Percentiles rank a stretch among this genome's conserved stretches.
Conservation (phyloP, 2,329 filamentous ascomycete genomes). For the Aspergillus flavus region DNA sequence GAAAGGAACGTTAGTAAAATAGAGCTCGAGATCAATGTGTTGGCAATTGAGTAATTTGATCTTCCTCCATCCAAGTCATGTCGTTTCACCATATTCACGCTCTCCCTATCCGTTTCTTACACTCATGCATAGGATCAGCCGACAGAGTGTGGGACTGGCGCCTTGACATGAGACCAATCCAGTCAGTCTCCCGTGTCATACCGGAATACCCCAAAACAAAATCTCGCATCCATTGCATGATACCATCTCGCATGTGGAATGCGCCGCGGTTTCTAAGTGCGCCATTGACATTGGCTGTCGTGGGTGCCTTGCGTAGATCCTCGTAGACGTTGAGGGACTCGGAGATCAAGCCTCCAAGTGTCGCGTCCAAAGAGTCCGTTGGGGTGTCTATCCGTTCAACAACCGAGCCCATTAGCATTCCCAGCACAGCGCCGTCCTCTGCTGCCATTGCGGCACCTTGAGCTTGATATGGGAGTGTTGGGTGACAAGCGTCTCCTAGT, state of each 20-base stretch:
- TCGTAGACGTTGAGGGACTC: slow-evolving; percentile 14
- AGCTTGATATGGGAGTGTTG: slow-evolving; percentile 63
- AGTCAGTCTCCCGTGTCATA: slow-evolving; percentile 22
- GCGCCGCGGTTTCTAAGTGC: slow-evolving; percentile 19
- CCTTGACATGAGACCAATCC: slow-evolving; percentile 19
- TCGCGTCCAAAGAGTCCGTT: too few species aligned
- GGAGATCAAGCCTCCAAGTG: too few species aligned
- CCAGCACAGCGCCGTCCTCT: slow-evolving; percentile 67
- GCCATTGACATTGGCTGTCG: slow-evolving; percentile 20
- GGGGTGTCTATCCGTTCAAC: slow-evolving; percentile 40
- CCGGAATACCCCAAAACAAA: slow-evolving; percentile 15
- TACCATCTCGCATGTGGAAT: slow-evolving; percentile 24
- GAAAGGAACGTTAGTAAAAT: not conserved
- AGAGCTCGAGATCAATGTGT: too few species aligned
- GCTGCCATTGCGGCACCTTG: slow-evolving; percentile 68
- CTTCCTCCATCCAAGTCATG: not conserved
- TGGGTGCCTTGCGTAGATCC: slow-evolving; percentile 19
- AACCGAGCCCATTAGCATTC: slow-evolving; percentile 51
- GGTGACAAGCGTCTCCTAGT: slow-evolving; percentile 62
- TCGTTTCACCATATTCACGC: too few species aligned
- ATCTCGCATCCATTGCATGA: slow-evolving; percentile 18
- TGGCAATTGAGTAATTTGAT: not conserved
- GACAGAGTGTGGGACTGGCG: slow-evolving; percentile 17
- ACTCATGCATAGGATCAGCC: slow-evolving; percentile 17
- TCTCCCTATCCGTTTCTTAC: not conserved